Base-by-base conservation (phyloP, 176 grass and related monocot genomes). In the Carex pumila region DNA sequence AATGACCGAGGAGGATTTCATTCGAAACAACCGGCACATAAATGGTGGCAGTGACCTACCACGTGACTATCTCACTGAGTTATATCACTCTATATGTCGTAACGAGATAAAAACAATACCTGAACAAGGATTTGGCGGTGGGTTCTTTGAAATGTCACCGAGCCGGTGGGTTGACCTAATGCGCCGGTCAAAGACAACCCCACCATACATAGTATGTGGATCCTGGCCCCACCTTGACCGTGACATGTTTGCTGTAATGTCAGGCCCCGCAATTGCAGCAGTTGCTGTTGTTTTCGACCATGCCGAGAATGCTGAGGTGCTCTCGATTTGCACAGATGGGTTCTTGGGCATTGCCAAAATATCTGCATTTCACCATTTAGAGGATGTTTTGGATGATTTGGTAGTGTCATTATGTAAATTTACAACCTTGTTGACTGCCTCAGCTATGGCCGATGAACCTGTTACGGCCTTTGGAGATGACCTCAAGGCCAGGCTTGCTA, bases 1-100 rank as follows among this genome's bases (percentile, higher is more conserved):
- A 84, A 99, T 99, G 97, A 99, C 97, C 1, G 93, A 99, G 84
- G 97, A 99, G 71, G 97, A 99, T 84, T 99, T 99, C 82, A 95
- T 99, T 71, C 89, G 94, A 88, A 99, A 99, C 43, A 99, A 99
- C 65, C 92, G 97, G 79, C 91, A 81, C 87, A 99, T 99, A 86
- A 99, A 99, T 88, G 97, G 93, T 34, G 97, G 97, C 65, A 84
- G 81, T 68, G 97, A 99, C 73, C 93, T 99, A 25, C 97, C 97
- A 58, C 91, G 93, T 66, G 97, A 99, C 39, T 96, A 94, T 84
- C 81, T 99, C 36, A 87, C 85, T 75, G 97, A 99, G 75, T 81
- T 99, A 12, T 99, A 96, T 84, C 97, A 92, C 3, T 92, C 93
- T 2, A 99, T 99, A 71, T 95, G 91, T 66, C 84, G 68, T 62